phyloP scores from a whole-genome alignment of 352 stramenopile species.

The Globisporangium spiculum region DNA sequence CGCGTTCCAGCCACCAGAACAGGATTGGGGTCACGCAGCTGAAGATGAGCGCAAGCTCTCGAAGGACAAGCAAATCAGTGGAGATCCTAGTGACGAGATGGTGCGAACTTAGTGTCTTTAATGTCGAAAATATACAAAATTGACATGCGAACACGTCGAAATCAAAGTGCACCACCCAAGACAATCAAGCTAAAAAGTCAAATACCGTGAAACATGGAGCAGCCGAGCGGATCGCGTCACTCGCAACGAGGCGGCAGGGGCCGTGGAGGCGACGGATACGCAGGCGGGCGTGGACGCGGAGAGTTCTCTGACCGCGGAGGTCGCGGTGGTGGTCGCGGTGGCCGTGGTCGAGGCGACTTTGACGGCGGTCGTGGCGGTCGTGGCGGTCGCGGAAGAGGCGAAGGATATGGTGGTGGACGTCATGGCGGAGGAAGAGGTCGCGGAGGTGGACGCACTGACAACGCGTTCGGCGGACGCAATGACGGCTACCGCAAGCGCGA shows the following conservation, averaged over 20 bases:
- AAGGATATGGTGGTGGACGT: constrained; percentile 3
- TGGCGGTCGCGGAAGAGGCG: constrained; percentile 6
- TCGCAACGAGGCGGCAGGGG: constrained; percentile 2
- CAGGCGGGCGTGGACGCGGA: constrained; percentile 1
- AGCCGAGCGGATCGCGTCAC: constrained; percentile 3
- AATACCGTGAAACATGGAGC: constrained; percentile 3
- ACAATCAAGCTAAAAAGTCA: not conserved
- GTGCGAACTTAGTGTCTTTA: no score
- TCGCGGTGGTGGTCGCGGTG: not conserved
- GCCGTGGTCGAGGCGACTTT: constrained; percentile 15
- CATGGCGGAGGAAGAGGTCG: not conserved
- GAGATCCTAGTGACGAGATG: not conserved
- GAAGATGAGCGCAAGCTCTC: no score
- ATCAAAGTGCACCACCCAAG: not conserved
- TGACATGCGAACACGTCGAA: not conserved
- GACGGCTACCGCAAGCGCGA: not conserved
- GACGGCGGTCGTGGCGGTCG: constrained; percentile 14
- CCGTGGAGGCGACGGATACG: constrained; percentile 3
- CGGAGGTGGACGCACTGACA: not conserved
- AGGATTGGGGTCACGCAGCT: not conserved
- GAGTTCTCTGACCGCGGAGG: not conserved
- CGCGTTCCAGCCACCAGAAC: not conserved
- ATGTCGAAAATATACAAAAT: constrained; percentile 2
- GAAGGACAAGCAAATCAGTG: not conserved
- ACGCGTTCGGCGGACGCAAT: not conserved